Evolutionary conservation across 768 basidiomycete genomes (phyloP).

Genomic region (Tremella fuciformis): DNA sequence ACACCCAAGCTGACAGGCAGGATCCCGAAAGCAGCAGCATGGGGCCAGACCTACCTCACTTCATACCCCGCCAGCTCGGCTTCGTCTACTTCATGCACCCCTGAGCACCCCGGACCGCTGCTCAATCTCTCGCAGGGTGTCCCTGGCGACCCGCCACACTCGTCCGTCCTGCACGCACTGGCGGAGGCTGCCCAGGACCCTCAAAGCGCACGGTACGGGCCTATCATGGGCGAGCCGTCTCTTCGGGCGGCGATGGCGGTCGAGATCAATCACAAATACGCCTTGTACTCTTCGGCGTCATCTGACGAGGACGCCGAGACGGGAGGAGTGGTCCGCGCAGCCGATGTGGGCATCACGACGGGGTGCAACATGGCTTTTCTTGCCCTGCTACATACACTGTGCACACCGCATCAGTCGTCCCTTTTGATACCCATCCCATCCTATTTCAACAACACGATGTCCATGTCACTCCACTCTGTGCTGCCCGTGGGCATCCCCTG

Average conservation of each 20-base stretch:
- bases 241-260: conserved; percentile 59
- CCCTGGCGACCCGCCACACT: conserved; percentile 66
- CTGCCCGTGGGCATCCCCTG: conserved; percentile 61
- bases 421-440: conserved; percentile 71
- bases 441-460: conserved; percentile 60
- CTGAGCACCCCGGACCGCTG: conserved; percentile 41
- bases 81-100: background rate
- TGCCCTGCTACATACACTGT: conserved; percentile 62
- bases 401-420: conserved; percentile 65
- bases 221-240: conserved; percentile 60
- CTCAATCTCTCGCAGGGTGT: conserved; percentile 74
- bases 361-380: conserved; percentile 74
- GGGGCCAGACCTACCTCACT: conserved; percentile 34
- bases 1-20: conserved; percentile 12
- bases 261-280: conserved; percentile 66
- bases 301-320: background rate
- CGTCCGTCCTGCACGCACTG: conserved; percentile 58
- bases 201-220: conserved; percentile 58
- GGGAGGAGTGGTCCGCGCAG: conserved; percentile 50
- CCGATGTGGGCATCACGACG: conserved; percentile 67
- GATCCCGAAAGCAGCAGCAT: conserved; percentile 48
- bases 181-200: conserved; percentile 56
- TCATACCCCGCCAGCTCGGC: conserved; percentile 44
- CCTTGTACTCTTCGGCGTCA: conserved; percentile 27
- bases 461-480: conserved; percentile 63